Evolutionary conservation across 108 stramenopile species (phyloP), one percentile per base, ranked within the genome.

Genomic region (Nitzschia sp.): DNA sequence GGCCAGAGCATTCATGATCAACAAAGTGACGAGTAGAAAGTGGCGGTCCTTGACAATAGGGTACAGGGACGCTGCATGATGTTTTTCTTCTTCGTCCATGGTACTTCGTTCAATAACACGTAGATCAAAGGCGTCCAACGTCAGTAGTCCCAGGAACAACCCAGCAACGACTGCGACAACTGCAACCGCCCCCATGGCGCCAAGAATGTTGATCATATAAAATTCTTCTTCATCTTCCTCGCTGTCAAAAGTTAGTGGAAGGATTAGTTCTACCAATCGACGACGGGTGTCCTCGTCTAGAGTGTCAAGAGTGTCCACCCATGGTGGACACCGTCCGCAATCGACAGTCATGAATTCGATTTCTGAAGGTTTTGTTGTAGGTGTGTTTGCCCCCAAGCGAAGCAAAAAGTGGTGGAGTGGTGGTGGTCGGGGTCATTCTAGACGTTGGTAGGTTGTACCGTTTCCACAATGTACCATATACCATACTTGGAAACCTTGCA

Each of bases 11-110:
- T 97, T 95, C 69, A 91, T 79, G 14, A 95, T 71, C 12, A 97
- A 76, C 20, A 97, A 75, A 7, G 94, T 95, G 19, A 93, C 91
- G 8, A 97, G 83, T 6, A 95, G 75, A 21, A 83, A 84, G 77
- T 97, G 96, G 34, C 91, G 93, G 44, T 83, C 70, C 51, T 75
- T 40, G 6, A 85, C 68, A 51, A 88, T 24, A 10, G 86, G 84
- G 22, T 74, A 58, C 14, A 85, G 39, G 0, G 63, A 15, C 17
- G 73, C 53, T 0, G 86, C 83, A 14, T 77, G 61, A 21, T 44
- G 46, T 43, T 54, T 24, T 63, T 85, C 82, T 17, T 71, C 65
- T 19, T 69, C 72, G 50, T 74, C 77, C n/a, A 78, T 56, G 7
- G 82, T 72, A 0, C 74, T 72, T 10, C 70, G 67, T 50, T 70